A percentile compares a stretch with the other conserved stretches of the same genome.
phyloP scores from a whole-genome alignment of 331 rosid species.

The Ulmus americana region DNA sequence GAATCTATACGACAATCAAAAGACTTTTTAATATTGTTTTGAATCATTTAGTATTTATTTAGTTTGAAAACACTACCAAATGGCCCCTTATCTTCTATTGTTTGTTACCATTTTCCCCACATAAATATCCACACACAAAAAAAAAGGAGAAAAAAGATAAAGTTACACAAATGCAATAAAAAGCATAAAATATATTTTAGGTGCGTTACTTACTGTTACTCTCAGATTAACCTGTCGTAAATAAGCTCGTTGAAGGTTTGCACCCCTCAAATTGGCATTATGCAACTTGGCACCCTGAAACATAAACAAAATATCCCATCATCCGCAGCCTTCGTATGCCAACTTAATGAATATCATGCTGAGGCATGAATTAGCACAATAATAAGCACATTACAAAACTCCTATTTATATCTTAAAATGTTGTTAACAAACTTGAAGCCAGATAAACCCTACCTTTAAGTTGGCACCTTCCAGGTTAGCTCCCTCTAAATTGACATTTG shows the following conservation, averaged over 20 bases:
- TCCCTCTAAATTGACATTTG: conserved; percentile 88
- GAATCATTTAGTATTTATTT: too few relatives aligned
- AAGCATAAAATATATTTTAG: conserved; percentile 3
- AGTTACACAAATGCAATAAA: not conserved
- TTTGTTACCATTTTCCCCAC: too few relatives aligned
- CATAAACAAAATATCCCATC: conserved; percentile 10
- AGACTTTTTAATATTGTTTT: too few relatives aligned
- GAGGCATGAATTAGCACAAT: not conserved
- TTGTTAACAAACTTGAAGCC: not conserved
- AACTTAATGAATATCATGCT: not conserved
- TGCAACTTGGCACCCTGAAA: conserved; percentile 78
- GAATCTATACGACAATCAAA: too few relatives aligned
- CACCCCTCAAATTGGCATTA: conserved; percentile 68
- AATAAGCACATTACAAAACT: too few relatives aligned
- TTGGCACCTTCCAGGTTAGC: conserved; percentile 90
- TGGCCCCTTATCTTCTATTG: not conserved
- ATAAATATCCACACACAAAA: too few relatives aligned
- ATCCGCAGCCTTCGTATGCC: not conserved
- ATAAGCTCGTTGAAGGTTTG: conserved; percentile 91
- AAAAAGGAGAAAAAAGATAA: not conserved
- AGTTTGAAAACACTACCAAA: not conserved
- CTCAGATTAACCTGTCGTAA: conserved; percentile 70
- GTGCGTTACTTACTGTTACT: conserved; percentile 50
- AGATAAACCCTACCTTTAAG: conserved; percentile 63
- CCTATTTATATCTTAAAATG: too few relatives aligned